These are phyloP conservation scores for Berkeleyomyces rouxiae DNA, from an alignment of 2,329 filamentous ascomycete genomes.

Conservation along the genomic window DNA sequence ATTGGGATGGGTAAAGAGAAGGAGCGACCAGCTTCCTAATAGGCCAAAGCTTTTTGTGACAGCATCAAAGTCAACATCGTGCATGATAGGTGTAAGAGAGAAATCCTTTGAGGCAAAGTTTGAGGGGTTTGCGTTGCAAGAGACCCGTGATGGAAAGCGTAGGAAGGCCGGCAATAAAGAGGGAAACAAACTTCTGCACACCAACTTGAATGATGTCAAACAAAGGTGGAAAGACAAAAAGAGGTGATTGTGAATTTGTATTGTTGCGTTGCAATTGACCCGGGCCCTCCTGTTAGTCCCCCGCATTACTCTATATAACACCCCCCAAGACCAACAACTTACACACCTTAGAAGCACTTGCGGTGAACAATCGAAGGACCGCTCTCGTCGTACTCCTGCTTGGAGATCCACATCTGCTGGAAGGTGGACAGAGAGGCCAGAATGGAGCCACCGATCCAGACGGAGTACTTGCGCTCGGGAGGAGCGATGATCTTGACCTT, in stretches of 20 bases:
- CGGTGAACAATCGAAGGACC: conserved; percentile 98
- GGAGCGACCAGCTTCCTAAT: conserved; percentile 8
- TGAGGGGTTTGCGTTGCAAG: not conserved
- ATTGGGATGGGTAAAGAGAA: conserved; percentile 2
- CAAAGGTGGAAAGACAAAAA: conserved; percentile 9
- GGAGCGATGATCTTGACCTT: conserved; percentile 99
- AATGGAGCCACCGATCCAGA: conserved; percentile 99
- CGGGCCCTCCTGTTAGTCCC: conserved; percentile 17
- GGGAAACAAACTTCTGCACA: not conserved
- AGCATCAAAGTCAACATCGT: conserved; percentile 8
- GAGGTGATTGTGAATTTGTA: conserved; percentile 19
- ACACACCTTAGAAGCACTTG: conserved; percentile 97
- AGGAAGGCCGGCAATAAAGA: not conserved
- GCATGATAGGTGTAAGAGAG: not conserved
- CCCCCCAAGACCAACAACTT: conserved; percentile 10
- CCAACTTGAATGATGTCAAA: not conserved
- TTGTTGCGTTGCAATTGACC: conserved; percentile 18
- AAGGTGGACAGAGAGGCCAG: conserved; percentile 98
- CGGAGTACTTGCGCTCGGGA: conserved; percentile 99
- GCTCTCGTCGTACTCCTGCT: conserved; percentile 99
- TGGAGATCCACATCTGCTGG: conserved; percentile 99
- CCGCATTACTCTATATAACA: not conserved
- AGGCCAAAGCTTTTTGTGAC: conserved; percentile 12
- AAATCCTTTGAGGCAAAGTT: not conserved
- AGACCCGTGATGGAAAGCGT: not conserved